phyloP scores from a whole-genome alignment of 2,329 filamentous ascomycete genomes.

The Colletotrichum tropicale region DNA sequence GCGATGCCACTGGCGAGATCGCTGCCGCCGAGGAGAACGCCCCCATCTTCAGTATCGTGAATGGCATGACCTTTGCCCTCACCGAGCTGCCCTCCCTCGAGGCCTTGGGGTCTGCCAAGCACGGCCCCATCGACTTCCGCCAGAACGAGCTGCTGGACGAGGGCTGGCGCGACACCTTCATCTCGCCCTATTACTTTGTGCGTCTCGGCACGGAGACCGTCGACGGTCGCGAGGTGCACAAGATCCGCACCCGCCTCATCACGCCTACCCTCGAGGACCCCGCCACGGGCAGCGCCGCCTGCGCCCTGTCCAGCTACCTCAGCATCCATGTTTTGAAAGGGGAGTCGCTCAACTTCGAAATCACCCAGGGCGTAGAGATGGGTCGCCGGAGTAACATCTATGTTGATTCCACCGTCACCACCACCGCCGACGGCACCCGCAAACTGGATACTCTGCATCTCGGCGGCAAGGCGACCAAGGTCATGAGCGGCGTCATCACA shows the following conservation, averaged over 20 bases:
- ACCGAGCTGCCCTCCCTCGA: constrained; percentile 65
- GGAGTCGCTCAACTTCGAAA: constrained; percentile 17
- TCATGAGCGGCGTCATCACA: constrained; percentile 15
- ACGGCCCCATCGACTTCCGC: constrained; percentile 36
- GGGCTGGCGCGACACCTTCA: constrained; percentile 60
- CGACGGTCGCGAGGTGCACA: constrained; percentile 8
- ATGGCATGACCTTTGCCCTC: constrained; percentile 76
- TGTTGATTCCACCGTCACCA: not conserved
- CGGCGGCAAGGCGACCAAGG: constrained; percentile 6
- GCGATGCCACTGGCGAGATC: not conserved
- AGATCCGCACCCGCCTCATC: constrained; percentile 67
- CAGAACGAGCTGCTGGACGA: constrained; percentile 47
- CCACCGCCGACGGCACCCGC: not conserved
- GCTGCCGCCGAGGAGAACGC: constrained; percentile 37
- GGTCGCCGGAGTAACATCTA: constrained; percentile 15
- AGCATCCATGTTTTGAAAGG: constrained; percentile 43
- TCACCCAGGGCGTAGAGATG: constrained; percentile 22
- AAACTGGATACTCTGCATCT: constrained; percentile 7
- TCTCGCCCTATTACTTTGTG: constrained; percentile 66
- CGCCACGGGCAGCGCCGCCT: constrained; percentile 67
- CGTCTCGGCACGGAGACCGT: not conserved
- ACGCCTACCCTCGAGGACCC: constrained; percentile 58
- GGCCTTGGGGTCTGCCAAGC: constrained; percentile 51
- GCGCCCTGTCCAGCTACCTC: constrained; percentile 60
- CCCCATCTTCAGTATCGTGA: constrained; percentile 67